Base-by-base conservation (phyloP, 2,329 filamentous ascomycete genomes). In the Hyphodiscus sp. region DNA sequence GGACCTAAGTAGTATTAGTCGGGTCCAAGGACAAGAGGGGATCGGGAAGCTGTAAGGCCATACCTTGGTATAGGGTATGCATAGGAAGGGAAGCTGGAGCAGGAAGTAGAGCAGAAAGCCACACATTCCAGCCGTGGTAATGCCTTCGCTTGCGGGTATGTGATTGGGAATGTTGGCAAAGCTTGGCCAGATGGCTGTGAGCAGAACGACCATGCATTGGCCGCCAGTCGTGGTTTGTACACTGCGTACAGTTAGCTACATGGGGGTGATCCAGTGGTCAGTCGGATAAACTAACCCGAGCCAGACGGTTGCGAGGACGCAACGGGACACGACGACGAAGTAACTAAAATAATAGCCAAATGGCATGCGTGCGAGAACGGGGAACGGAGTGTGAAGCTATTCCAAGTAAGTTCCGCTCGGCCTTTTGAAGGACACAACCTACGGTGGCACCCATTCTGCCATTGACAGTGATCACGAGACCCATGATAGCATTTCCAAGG, bases 11-110 rank as follows among this genome's bases (percentile, higher is more conserved):
- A 26, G 8, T 4, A 8, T 26, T 26, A 26, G 23, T 26, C 8
- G 23, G 23, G 23, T 26, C 23, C 23, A 8, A 3, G 8, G 23
- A 3, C 23, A 3, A 26, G 23, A 8, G 23, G 23, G 23, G 23
- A 26, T 26, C n/a, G n/a, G n/a, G n/a, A 26, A 26, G 8, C 4
- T 26, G 23, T 3, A 3, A 8, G 23, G 23, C 23, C 23, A 26
- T 26, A 26, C 23, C 8, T 73, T 58, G 43, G 46, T 50, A 20
- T 52, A 52, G 33, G 77, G 77, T n/a, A 78, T 71, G 64, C 72
- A 74, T 2, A 78, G 63, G 55, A 79, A 76, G 0, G 76, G 76
- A 0, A 71, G 67, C 23, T 69, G 73, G 29, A 62, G 51, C 19
- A 55, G 38, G 45, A 56, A 62, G 51, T 57, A 62, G 18, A 62